phyloP scores from a whole-genome alignment of 192 early-diverging fungal species.

The Anaeromyces robustus region DNA sequence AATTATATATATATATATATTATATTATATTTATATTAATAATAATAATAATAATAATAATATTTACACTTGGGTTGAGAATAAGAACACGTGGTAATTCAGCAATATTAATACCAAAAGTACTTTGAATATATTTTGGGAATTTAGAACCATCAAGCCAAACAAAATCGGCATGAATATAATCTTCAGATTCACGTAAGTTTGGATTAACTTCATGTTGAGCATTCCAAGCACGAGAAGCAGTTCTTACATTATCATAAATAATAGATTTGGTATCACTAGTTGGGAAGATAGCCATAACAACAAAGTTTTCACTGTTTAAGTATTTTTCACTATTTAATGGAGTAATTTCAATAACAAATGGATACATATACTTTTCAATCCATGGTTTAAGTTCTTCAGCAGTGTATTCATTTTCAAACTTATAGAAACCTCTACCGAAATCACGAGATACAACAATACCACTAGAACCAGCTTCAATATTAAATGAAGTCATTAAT shows the following conservation, averaged over 20 bases:
- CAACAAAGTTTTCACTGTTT: background rate
- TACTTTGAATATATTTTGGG: background rate
- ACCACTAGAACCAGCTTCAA: background rate
- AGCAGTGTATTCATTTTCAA: background rate
- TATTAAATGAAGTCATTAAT: background rate
- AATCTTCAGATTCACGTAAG: background rate
- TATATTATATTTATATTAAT: no score
- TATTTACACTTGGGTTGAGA: background rate
- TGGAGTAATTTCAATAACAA: background rate
- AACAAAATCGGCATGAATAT: background rate
- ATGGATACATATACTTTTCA: background rate
- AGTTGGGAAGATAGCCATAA: background rate
- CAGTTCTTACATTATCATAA: background rate
- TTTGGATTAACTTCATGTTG: background rate
- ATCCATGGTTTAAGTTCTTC: background rate
- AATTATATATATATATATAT: no score
- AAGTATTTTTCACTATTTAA: background rate
- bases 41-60: no score
- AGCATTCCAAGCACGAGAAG: background rate
- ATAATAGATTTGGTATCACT: background rate
- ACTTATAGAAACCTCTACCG: background rate
- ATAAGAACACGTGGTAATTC: background rate
- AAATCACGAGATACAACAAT: background rate
- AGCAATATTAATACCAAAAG: background rate
- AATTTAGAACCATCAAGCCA: background rate